These are phyloP conservation scores for Pestalotiopsis sp. DNA, from an alignment of 2,329 filamentous ascomycete species.

Conservation along the genomic window DNA sequence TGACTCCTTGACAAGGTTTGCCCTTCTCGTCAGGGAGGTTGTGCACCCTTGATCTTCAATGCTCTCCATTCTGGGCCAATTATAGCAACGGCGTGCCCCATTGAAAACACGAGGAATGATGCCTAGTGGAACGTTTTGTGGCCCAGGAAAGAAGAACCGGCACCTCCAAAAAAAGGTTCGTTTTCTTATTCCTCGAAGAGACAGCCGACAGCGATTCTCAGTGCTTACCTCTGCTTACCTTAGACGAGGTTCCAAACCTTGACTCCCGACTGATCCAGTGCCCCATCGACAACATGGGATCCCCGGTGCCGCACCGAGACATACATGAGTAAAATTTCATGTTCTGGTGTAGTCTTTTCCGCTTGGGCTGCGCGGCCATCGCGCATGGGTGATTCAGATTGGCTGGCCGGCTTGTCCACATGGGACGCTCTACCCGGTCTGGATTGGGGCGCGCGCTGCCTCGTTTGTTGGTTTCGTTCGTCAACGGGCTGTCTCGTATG, in stretches of 20 bases:
- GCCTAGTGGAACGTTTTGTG: neutral
- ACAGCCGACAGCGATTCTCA: neutral
- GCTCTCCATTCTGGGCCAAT: slow-evolving; percentile 4
- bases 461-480: neutral
- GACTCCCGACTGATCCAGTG: slow-evolving; percentile 1
- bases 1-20: slow-evolving; percentile 1
- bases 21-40: slow-evolving; percentile 1
- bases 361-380: slow-evolving; percentile 1
- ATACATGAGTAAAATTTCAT: slow-evolving; percentile 1
- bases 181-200: neutral
- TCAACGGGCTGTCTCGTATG: slow-evolving; percentile 1
- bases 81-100: slow-evolving; percentile 3
- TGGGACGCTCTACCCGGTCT: slow-evolving; percentile 1
- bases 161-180: neutral
- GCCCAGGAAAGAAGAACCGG: neutral
- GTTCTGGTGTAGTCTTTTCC: neutral
- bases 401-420: neutral
- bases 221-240: neutral
- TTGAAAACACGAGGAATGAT: neutral
- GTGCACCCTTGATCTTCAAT: slow-evolving; percentile 4
- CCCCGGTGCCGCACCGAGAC: slow-evolving; percentile 5
- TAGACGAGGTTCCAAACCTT: neutral
- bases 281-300: neutral
- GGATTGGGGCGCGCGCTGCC: neutral
- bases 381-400: neutral